Evolutionary conservation across 208 protist genomes (phyloP).

Genomic region (Leishmania martiniquensis): DNA sequence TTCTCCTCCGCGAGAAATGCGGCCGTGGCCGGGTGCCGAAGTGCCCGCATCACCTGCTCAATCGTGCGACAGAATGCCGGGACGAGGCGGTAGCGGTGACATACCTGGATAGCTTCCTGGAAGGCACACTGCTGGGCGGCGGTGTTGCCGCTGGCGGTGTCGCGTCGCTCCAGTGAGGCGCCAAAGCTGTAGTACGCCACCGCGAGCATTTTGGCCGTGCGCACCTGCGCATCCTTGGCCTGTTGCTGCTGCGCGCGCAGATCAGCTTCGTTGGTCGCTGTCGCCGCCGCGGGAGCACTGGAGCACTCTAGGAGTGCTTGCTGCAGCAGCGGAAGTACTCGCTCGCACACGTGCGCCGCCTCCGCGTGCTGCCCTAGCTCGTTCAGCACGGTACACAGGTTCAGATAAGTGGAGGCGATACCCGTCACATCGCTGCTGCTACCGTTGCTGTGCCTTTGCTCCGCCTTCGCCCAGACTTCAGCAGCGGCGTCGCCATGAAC

Average conservation of each 20-base stretch:
- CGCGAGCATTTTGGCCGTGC: conserved; percentile 74
- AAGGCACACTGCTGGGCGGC: conserved; percentile 58
- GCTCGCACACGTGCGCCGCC: conserved; percentile 74
- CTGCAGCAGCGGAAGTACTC: conserved; percentile 67
- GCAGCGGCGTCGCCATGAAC: conserved; percentile 4
- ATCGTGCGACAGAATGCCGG: conserved; percentile 63
- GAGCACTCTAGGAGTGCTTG: conserved; percentile 44
- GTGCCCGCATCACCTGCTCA: conserved; percentile 60
- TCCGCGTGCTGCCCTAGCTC: conserved; percentile 69
- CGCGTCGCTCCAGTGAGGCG: conserved; percentile 75
- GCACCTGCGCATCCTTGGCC: conserved; percentile 18
- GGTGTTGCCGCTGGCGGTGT: conserved; percentile 26
- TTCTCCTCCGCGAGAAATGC: background rate
- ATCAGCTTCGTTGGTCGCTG: background rate
- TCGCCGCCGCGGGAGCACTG: background rate
- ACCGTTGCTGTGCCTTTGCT: background rate
- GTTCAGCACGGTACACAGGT: conserved; percentile 87
- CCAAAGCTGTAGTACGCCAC: conserved; percentile 88
- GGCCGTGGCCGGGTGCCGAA: conserved; percentile 32
- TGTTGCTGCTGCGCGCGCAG: conserved; percentile 41
- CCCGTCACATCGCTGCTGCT: background rate
- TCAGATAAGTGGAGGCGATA: conserved; percentile 80
- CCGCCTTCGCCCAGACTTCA: background rate
- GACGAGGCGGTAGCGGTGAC: conserved; percentile 58
- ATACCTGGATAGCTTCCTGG: conserved; percentile 50